A percentile compares a stretch with the other conserved stretches of the same genome.
These are phyloP conservation scores for Globisporangium echinulatum DNA, from an alignment of 352 stramenopile species.

Conservation along the genomic window DNA sequence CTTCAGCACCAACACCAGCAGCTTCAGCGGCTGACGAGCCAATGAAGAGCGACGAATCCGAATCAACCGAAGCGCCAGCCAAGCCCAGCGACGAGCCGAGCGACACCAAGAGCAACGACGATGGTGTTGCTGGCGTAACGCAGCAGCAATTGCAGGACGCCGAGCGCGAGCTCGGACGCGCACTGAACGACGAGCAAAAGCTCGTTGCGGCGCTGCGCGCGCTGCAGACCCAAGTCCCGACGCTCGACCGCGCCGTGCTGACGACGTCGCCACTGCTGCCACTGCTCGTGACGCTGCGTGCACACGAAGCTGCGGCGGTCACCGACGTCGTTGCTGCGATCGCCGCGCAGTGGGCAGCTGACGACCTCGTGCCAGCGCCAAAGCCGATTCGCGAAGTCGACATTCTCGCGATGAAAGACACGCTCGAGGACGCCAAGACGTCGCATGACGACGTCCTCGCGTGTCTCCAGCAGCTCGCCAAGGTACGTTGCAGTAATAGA, in stretches of 20 bases:
- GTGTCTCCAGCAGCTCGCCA: constrained; percentile 42
- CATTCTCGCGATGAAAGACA: constrained; percentile 52
- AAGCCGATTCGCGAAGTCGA: constrained; percentile 50
- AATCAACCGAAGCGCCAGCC: neutral
- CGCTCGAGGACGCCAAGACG: constrained; percentile 36
- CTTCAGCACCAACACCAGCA: neutral
- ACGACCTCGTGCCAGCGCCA: constrained; percentile 37
- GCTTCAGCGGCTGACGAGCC: neutral
- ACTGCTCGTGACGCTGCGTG: constrained; percentile 32
- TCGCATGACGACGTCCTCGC: constrained; percentile 66
- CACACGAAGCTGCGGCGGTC: constrained; percentile 25
- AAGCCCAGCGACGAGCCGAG: neutral
- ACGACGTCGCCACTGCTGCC: constrained; percentile 22
- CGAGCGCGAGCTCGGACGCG: constrained; percentile 29
- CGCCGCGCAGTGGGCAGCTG: constrained; percentile 38
- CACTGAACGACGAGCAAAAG: constrained; percentile 29
- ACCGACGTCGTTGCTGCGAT: constrained; percentile 26
- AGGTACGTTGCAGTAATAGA: constrained; percentile 18
- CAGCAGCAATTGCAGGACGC: constrained; percentile 19
- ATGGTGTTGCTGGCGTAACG: constrained; percentile 6
- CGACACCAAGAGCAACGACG: constrained; percentile 5
- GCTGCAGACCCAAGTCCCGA: constrained; percentile 20
- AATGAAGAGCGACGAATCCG: neutral
- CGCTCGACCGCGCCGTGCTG: constrained; percentile 28
- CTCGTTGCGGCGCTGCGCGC: constrained; percentile 26